Base-by-base conservation (phyloP, 208 protist genomes). In the Trypanosoma brucei region DNA sequence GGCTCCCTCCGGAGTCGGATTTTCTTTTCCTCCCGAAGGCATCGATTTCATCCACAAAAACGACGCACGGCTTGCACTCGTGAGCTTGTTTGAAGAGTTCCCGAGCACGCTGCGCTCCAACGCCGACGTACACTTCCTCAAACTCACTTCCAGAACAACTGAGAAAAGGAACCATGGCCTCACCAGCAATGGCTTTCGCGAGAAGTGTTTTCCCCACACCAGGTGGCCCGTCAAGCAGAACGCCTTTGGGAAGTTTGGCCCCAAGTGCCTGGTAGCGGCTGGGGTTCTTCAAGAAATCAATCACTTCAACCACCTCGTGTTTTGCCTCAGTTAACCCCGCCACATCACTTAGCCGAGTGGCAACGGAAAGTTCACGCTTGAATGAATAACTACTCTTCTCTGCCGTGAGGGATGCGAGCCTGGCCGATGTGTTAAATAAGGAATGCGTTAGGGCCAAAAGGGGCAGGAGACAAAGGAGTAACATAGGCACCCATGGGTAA, bases 1-100 rank as follows among this genome's bases (percentile, higher is more conserved):
- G 89, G 63, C 82, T 87, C 22, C 74, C 66, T 45, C 82, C 81
- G 44, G 70, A 69, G 57, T 86, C 82, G 11, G 75, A 80, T 42
- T 76, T 70, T 30, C 94, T 73, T 54, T 81, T 88, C 22, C 78
- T 77, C 11, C 96, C 97, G 68, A 99, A 88, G 0, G 96, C 85
- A 71, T 99, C 97, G 59, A 99, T 98, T 69, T 99, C 97, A 78
- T 99, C 97, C 39, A 99, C 95, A 80, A 99, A 99, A 38, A 99
- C 92, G 36, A 99, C 98, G 75, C 95, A 98, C 51, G 97, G 97
- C 64, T 96, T 92, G 50, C 88, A 83, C 56, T 92, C 79, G 70
- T 94, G 91, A 9, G 98, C 97, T 46, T 84, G 70, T 3, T 68
- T 72, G 73, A 99, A 98, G 13, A 98, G 85, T 56, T 98, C 88